Evolutionary conservation across 2,329 filamentous ascomycete genomes (phyloP).

Genomic region (Kalmusia sp.): DNA sequence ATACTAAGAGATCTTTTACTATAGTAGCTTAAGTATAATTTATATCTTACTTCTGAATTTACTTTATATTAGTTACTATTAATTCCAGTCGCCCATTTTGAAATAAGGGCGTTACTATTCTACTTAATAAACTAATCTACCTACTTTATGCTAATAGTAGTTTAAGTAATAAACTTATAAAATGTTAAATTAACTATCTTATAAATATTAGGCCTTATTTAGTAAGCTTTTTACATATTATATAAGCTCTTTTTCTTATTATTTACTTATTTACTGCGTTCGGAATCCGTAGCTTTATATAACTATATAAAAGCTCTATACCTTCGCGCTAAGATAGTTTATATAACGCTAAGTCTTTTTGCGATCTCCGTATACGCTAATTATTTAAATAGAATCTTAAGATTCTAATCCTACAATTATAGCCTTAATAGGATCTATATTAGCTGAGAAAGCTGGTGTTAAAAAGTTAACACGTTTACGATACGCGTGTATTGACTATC

Average conservation of each 20-base stretch:
- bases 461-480: too few species aligned
- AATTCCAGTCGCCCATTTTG: constrained; percentile 16
- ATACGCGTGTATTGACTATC: too few species aligned
- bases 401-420: constrained; percentile 12
- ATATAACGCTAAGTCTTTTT: constrained; percentile 10
- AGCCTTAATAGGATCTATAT: constrained; percentile 12
- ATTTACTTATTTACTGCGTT: not conserved
- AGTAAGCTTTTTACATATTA: constrained; percentile 14
- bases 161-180: constrained; percentile 10
- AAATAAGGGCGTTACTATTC: constrained; percentile 7
- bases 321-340: constrained; percentile 5
- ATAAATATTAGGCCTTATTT: constrained; percentile 16
- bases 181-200: constrained; percentile 16
- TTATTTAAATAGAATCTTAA: not conserved
- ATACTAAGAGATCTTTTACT: not conserved
- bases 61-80: constrained; percentile 16
- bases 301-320: not conserved
- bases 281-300: not conserved
- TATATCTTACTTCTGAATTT: constrained; percentile 18
- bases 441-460: constrained; percentile 12
- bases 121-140: constrained; percentile 8
- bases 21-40: constrained; percentile 17
- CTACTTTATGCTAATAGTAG: constrained; percentile 10
- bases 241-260: constrained; percentile 9
- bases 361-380: constrained; percentile 7